phyloP scores from a whole-genome alignment of 768 basidiomycete species.

The Hortiboletus flavorubellus region DNA sequence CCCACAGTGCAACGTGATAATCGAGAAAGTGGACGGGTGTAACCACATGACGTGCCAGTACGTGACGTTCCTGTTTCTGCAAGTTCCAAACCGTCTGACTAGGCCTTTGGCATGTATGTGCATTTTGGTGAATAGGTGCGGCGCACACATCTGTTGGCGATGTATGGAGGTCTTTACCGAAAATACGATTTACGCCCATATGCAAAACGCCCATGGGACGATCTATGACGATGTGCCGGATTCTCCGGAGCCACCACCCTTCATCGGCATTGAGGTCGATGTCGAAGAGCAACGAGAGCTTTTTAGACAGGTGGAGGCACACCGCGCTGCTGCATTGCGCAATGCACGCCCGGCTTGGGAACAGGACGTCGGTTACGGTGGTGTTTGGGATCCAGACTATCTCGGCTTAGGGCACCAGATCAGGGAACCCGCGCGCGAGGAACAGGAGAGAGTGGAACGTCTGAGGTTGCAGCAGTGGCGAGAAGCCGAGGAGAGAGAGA shows the following conservation, averaged over 20 bases:
- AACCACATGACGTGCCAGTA: slow-evolving; percentile 71
- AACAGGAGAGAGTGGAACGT: background rate
- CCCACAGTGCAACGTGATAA: slow-evolving; percentile 63
- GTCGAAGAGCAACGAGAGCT: slow-evolving; percentile 23
- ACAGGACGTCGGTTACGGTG: background rate
- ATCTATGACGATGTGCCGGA: slow-evolving; percentile 19
- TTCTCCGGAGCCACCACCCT: background rate
- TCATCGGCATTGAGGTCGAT: slow-evolving; percentile 15
- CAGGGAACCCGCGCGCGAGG: background rate
- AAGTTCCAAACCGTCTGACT: too few relatives aligned
- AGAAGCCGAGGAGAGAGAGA: background rate
- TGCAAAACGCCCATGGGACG: slow-evolving; percentile 33
- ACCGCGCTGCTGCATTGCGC: too few relatives aligned
- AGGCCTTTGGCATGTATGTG: background rate
- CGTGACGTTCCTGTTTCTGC: background rate
- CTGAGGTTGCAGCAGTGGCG: background rate
- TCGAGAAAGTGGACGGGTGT: slow-evolving; percentile 71
- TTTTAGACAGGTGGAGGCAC: slow-evolving; percentile 8
- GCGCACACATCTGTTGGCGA: slow-evolving; percentile 75
- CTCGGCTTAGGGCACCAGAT: background rate
- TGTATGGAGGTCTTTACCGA: slow-evolving; percentile 43
- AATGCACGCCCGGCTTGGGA: too few relatives aligned
- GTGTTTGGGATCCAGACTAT: background rate
- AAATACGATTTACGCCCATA: slow-evolving; percentile 36
- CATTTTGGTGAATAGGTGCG: slow-evolving; percentile 42